A percentile compares a stretch with the other conserved stretches of the same genome.
Evolutionary conservation across 2,329 filamentous ascomycete species (phyloP).

Genomic region (Lachnellula cervina): DNA sequence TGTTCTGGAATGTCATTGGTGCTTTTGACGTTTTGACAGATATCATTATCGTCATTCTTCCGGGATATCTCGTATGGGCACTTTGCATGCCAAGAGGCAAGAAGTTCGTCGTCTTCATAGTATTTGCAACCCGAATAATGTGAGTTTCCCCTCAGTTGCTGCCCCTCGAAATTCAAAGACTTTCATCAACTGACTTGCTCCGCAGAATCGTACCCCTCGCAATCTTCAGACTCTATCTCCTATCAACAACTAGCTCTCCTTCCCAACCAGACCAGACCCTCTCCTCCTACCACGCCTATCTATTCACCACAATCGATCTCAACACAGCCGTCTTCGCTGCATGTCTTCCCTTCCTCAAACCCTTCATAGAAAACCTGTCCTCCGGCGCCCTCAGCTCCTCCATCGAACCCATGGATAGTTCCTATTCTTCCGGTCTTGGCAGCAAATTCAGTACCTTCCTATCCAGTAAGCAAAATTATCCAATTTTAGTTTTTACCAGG

Average conservation of each 20-base stretch:
- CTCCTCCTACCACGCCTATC: slow-evolving; percentile 10
- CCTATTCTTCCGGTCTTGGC: slow-evolving; percentile 3
- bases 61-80: slow-evolving; percentile 42
- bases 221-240: slow-evolving; percentile 13
- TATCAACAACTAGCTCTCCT: slow-evolving; percentile 7
- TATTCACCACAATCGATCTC: slow-evolving; percentile 19
- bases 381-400: slow-evolving; percentile 14
- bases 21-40: slow-evolving; percentile 44
- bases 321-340: slow-evolving; percentile 19
- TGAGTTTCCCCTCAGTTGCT: slow-evolving; percentile 30
- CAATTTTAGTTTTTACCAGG: too few species aligned
- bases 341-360: slow-evolving; percentile 21
- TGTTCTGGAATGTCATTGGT: slow-evolving; percentile 46
- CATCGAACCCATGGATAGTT: slow-evolving; percentile 11
- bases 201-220: slow-evolving; percentile 34
- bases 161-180: background rate
- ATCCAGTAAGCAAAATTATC: background rate
- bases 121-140: slow-evolving; percentile 29
- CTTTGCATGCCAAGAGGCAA: slow-evolving; percentile 38
- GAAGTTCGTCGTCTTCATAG: slow-evolving; percentile 15
- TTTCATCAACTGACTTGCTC: slow-evolving; percentile 1
- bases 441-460: slow-evolving; percentile 11
- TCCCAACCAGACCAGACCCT: slow-evolving; percentile 13
- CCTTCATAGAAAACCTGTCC: slow-evolving; percentile 20
- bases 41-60: slow-evolving; percentile 41